These are phyloP conservation scores for Rhizopus stolonifer DNA, from an alignment of 371 early-diverging fungal species.

Conservation along the genomic window DNA sequence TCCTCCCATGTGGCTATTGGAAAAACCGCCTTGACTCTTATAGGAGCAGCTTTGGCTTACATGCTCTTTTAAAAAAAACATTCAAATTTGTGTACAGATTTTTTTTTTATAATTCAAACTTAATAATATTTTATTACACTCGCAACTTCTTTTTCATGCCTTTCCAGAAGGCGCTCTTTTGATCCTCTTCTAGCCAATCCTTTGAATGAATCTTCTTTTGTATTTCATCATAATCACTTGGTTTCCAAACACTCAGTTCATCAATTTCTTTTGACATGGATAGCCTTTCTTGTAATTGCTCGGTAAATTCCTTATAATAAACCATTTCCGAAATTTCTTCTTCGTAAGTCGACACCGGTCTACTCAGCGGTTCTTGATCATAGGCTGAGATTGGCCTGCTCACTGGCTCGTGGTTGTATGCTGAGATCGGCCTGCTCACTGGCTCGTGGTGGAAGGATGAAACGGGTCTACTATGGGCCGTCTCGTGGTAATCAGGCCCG, in stretches of 20 bases:
- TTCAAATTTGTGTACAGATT: neutral
- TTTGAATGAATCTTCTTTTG: conserved; percentile 22
- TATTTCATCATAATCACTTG: conserved; percentile 24
- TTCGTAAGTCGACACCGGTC: conserved; percentile 8
- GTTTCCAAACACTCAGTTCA: conserved; percentile 24
- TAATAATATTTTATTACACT: conserved; percentile 12
- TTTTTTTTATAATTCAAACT: neutral
- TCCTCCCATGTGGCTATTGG: conserved; percentile 16
- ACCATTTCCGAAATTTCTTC: conserved; percentile 14
- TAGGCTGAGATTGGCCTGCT: conserved; percentile 9
- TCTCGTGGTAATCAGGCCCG: no score
- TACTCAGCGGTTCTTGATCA: neutral
- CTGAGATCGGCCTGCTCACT: conserved; percentile 4
- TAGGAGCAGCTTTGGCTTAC: conserved; percentile 20
- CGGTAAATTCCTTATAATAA: conserved; percentile 29
- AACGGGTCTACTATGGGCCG: neutral
- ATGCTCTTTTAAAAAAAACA: conserved; percentile 23
- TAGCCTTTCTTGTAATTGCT: conserved; percentile 22
- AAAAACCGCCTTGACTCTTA: conserved; percentile 16
- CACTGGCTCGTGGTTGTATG: neutral
- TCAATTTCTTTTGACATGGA: conserved; percentile 33
- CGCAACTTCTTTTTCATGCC: conserved; percentile 36
- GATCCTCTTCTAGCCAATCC: conserved; percentile 12
- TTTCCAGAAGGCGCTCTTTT: conserved; percentile 28
- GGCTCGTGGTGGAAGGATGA: neutral